Evolutionary conservation across 1,139 yeast genomes (phyloP), one percentile per base, ranked within the genome.

Genomic region (Nadsonia starkeyi-henricii): DNA sequence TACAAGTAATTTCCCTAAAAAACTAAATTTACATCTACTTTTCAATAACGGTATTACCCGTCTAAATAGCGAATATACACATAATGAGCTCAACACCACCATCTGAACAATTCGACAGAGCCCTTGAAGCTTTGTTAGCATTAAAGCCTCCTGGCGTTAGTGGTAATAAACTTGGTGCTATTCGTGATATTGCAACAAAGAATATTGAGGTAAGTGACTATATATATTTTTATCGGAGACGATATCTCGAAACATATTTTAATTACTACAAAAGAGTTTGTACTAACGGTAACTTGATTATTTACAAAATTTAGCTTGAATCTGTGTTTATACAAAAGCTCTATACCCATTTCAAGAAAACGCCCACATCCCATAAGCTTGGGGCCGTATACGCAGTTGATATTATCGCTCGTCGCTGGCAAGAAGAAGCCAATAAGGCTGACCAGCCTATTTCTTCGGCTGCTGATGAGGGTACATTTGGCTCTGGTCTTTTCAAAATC

Each of bases 81-180:
- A 33, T n/a, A 33, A 33, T 33, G 39, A 33, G 39, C 17, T 33
- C 39, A 33, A 33, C 39, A 33, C 39, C 39, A 33, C 39, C 39
- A 33, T 33, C 39, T 58, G 81, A 79, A 63, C 80, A 79, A 58
- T 85, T 85, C 65, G 84, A 81, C 65, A 66, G 71, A 53, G 74
- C 81, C 52, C 72, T 89, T 59, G 79, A 78, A 58, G 93, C 89
- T 62, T 73, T 89, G 55, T 76, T 81, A 53, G 72, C 78, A 20
- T 72, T 85, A 55, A 86, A 85, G 66, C 81, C 96, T 26, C 93
- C 93, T 20, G 97, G 98, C 52, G 94, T 91, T 50, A 88, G 96
- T 37, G 97, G 97, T 43, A 79, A 95, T 52, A 88, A 96, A 69
- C 91, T 91, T 64, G 85, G 85, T 64, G 81, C 80, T 60, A 72